Evolutionary conservation across 2,329 filamentous ascomycete species (phyloP), one percentile per base, ranked within the genome.

Genomic region (Piedraia hortae): DNA sequence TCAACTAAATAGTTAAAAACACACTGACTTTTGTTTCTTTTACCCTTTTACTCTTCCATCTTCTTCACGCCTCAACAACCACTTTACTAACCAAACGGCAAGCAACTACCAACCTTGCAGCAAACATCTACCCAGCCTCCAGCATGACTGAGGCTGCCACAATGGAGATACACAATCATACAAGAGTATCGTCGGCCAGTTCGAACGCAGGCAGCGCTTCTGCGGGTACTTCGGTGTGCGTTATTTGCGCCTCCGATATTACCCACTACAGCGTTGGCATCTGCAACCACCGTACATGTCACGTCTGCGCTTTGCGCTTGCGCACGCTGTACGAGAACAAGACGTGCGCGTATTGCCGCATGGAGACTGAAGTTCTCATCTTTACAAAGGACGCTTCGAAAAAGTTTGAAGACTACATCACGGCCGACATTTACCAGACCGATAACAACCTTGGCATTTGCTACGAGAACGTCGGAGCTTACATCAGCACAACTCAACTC

Each of bases 251-350:
- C 25, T 90, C 80, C 32, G 63, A 69, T 2, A 69, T 97, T 21
- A 64, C 72, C 21, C 78, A 93, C 50, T 67, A 75, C 35, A 72
- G 80, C 6, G 65, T 97, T 31, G 67, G 80, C 14, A 82, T 85
- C 10, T 97, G 85, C 49, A 93, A 91, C 45, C 85, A 97, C 48
- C 62, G 74, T 26, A 91, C 82, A 21, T 97, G 85, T 43, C 85
- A 97, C 48, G 90, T 93, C 32, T 97, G 85, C 45, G 70, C 78
- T 6, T 50, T 97, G 34, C 63, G 85, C 27, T 63, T 93, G 62
- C 63, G 85, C 35, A 85, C 82, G 1, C 52, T 97, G 20, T 97
- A 93, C 50, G 93, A 91, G 53, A 88, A 68, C 28, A 89, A 89
- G 45, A 73, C 80, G 31, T 97, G 85, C 47, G 73, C 80, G n/a